A percentile compares a stretch with the other conserved stretches of the same genome.
phyloP scores from a whole-genome alignment of 768 basidiomycete genomes.

The Hygrophorus russula region DNA sequence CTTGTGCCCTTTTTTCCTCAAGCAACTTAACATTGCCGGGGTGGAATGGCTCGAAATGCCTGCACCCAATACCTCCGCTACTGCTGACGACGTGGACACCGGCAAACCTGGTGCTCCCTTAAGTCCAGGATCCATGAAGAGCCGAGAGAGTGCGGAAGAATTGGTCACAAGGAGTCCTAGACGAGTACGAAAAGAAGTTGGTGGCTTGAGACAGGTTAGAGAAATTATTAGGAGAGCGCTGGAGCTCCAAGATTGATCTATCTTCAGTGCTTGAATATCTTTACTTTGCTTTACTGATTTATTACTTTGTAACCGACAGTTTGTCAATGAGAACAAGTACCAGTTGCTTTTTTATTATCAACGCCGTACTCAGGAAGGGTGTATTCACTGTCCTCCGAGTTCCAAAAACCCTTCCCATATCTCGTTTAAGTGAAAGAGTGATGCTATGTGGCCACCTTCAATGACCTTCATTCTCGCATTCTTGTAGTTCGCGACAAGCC shows the following conservation, averaged over 20 bases:
- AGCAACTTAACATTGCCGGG: conserved; percentile 47
- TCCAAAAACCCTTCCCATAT: conserved; percentile 30
- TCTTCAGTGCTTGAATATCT: background rate
- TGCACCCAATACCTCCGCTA: conserved; percentile 21
- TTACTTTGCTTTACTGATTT: background rate
- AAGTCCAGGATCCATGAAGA: conserved; percentile 42
- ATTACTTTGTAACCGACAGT: background rate
- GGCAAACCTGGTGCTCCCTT: conserved; percentile 27
- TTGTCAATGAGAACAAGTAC: background rate
- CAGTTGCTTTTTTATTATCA: background rate
- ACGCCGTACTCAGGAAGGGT: background rate
- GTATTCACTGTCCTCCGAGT: background rate
- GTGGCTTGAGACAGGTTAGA: conserved; percentile 68
- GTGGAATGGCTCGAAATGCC: conserved; percentile 56
- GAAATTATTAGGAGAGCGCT: conserved; percentile 75
- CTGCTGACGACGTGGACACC: conserved; percentile 21
- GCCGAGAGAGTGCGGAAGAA: conserved; percentile 42
- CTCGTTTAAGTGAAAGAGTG: conserved; percentile 32
- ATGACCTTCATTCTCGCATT: conserved; percentile 29
- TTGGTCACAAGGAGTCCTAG: conserved; percentile 61
- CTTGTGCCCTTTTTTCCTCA: conserved; percentile 76
- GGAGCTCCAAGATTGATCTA: conserved; percentile 51
- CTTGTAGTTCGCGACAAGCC: conserved; percentile 35
- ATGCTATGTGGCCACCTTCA: conserved; percentile 38
- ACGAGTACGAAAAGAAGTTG: conserved; percentile 56